Percentiles rank a stretch among this genome's conserved stretches.
Conservation (phyloP, 139 green algal species). For the Chlorella sp. region DNA sequence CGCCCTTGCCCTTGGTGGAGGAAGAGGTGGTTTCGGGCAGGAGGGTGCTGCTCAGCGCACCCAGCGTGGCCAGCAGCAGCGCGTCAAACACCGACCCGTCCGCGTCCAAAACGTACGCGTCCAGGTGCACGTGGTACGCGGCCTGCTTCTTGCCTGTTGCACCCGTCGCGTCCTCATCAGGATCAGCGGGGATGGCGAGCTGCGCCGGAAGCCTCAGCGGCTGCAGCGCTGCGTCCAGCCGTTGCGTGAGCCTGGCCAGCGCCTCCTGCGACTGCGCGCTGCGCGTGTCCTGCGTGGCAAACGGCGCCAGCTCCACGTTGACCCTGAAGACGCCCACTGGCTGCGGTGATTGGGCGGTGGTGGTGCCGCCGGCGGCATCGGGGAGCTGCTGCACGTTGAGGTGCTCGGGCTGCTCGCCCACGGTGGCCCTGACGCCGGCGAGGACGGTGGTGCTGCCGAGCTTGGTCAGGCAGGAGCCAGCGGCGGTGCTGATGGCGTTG, state of each 20-base stretch:
- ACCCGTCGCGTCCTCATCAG: no score
- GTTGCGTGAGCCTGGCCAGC: conserved; percentile 34
- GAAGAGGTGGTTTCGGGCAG: no score
- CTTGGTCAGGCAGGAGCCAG: conserved; percentile 66
- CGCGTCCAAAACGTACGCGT: conserved; percentile 69
- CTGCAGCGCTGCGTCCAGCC: conserved; percentile 29
- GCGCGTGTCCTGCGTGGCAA: conserved; percentile 41
- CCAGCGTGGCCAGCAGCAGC: conserved; percentile 53
- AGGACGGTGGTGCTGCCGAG: conserved; percentile 58
- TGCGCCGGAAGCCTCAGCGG: conserved; percentile 14
- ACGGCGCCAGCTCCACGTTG: conserved; percentile 57
- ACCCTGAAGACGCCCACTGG: conserved; percentile 46
- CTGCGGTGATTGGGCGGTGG: no score
- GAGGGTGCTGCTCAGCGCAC: conserved; percentile 30
- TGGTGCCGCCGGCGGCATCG: no score
- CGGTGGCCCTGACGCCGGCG: conserved; percentile 56
- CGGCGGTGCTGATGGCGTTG: conserved; percentile 44
- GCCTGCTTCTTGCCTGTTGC: conserved; percentile 36
- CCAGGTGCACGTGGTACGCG: conserved; percentile 52
- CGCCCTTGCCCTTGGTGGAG: no score
- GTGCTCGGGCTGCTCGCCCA: conserved; percentile 38
- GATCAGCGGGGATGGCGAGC: conserved; percentile 76
- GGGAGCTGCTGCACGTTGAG: no score
- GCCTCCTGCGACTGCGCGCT: conserved; percentile 20
- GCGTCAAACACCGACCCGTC: conserved; percentile 63